Conservation (phyloP, 768 basidiomycete genomes). For the Tricholoma terreum region DNA sequence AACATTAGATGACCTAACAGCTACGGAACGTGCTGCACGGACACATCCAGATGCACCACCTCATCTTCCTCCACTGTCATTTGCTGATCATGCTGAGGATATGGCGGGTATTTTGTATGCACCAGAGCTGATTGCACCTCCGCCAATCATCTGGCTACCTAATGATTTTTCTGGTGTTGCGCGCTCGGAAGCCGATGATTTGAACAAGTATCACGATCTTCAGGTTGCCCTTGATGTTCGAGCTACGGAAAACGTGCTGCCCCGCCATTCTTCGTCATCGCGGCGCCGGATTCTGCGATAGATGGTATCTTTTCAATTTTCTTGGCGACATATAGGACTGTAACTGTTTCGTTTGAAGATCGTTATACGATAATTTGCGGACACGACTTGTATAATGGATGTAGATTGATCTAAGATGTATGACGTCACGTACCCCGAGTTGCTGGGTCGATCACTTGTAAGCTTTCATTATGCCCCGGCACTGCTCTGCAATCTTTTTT, state of each 20-base stretch:
- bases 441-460: no score
- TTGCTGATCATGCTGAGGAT: constrained; percentile 74
- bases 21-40: constrained; percentile 74
- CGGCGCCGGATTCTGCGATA: constrained; percentile 25
- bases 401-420: background rate
- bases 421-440: background rate
- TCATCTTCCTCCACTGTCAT: constrained; percentile 63
- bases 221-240: constrained; percentile 68
- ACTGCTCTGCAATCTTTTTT: no score
- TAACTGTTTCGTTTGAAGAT: constrained; percentile 3
- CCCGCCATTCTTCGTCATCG: constrained; percentile 32
- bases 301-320: constrained; percentile 12
- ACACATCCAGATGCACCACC: constrained; percentile 78
- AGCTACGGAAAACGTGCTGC: constrained; percentile 48
- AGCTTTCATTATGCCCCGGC: no score
- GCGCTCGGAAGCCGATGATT: constrained; percentile 69
- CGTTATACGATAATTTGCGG: background rate
- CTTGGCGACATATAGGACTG: constrained; percentile 2
- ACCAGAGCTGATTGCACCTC: constrained; percentile 74
- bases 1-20: constrained; percentile 75
- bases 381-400: constrained; percentile 4
- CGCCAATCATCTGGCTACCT: constrained; percentile 83
- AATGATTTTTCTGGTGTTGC: constrained; percentile 75
- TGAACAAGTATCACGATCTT: constrained; percentile 71
- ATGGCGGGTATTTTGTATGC: constrained; percentile 79